phyloP scores from a whole-genome alignment of 495 filamentous ascomycete species.

The Margaritispora aquatica region DNA sequence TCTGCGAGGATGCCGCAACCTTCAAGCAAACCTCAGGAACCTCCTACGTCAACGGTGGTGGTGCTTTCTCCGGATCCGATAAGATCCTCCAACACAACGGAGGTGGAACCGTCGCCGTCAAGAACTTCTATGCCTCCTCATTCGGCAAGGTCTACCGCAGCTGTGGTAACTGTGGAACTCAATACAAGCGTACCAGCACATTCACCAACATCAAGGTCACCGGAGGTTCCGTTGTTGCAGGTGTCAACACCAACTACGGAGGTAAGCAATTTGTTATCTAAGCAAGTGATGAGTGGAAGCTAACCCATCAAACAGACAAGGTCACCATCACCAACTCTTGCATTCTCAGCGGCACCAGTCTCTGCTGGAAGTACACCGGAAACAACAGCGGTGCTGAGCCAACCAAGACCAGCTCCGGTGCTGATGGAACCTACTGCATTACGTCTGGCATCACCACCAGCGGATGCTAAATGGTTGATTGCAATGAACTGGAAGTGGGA shows the following conservation, averaged over 20 bases:
- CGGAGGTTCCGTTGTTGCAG: not conserved
- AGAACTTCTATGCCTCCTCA: constrained; percentile 41
- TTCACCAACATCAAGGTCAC: not conserved
- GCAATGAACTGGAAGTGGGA: not conserved
- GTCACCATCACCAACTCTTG: constrained; percentile 28
- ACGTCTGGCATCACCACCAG: constrained; percentile 5
- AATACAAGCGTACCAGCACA: constrained; percentile 19
- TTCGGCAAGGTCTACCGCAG: constrained; percentile 27
- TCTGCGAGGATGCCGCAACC: constrained; percentile 45
- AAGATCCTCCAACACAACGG: constrained; percentile 47
- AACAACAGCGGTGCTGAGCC: constrained; percentile 26
- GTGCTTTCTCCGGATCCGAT: constrained; percentile 36
- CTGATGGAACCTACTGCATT: constrained; percentile 11
- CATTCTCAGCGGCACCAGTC: constrained; percentile 5
- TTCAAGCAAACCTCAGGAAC: constrained; percentile 24
- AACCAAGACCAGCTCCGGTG: constrained; percentile 12
- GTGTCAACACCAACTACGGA: constrained; percentile 6
- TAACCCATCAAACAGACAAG: constrained; percentile 24
- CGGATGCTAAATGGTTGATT: not conserved
- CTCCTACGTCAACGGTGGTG: constrained; percentile 37
- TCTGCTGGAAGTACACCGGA: constrained; percentile 20
- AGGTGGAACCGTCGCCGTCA: constrained; percentile 40
- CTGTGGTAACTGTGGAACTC: constrained; percentile 25
- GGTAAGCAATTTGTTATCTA: not conserved
- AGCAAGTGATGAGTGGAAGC: not conserved